These are phyloP conservation scores for Hygrophoropsis aurantiaca DNA, from an alignment of 768 basidiomycete genomes.

Conservation along the genomic window DNA sequence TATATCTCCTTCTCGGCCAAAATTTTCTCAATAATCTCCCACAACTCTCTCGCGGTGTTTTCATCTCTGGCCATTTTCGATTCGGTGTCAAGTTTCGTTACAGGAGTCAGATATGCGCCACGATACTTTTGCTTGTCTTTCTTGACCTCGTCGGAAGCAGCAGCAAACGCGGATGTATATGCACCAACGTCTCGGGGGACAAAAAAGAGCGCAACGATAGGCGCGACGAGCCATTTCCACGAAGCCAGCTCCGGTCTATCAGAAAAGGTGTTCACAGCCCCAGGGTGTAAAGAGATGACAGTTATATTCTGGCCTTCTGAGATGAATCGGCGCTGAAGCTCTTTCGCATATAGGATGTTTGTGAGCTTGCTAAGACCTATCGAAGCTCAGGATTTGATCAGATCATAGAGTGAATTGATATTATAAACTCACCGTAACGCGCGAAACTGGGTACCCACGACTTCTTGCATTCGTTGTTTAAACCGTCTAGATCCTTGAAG, in stretches of 20 bases:
- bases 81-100: slow-evolving; percentile 18
- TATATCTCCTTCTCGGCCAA: slow-evolving; percentile 22
- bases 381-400: too few species aligned
- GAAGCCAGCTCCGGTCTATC: slow-evolving; percentile 5
- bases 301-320: slow-evolving; percentile 26
- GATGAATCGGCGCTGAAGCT: slow-evolving; percentile 49
- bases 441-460: slow-evolving; percentile 12
- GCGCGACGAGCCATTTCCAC: slow-evolving; percentile 18
- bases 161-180: slow-evolving; percentile 27
- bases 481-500: slow-evolving; percentile 33
- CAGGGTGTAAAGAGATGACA: slow-evolving; percentile 29
- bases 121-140: too few species aligned
- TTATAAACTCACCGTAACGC: slow-evolving; percentile 36
- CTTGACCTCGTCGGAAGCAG: too few species aligned
- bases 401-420: not conserved
- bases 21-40: slow-evolving; percentile 24
- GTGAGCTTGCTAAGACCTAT: slow-evolving; percentile 54
- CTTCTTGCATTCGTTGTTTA: slow-evolving; percentile 36
- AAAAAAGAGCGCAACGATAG: slow-evolving; percentile 16
- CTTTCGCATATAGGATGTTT: slow-evolving; percentile 46
- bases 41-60: slow-evolving; percentile 26
- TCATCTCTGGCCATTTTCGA: slow-evolving; percentile 18
- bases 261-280: slow-evolving; percentile 30
- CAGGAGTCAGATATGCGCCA: too few species aligned
- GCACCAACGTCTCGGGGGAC: slow-evolving; percentile 21